Percentiles rank a stretch among this genome's conserved stretches.
These are phyloP conservation scores for Apodospora peruviana DNA, from an alignment of 495 filamentous ascomycete species.

Conservation along the genomic window DNA sequence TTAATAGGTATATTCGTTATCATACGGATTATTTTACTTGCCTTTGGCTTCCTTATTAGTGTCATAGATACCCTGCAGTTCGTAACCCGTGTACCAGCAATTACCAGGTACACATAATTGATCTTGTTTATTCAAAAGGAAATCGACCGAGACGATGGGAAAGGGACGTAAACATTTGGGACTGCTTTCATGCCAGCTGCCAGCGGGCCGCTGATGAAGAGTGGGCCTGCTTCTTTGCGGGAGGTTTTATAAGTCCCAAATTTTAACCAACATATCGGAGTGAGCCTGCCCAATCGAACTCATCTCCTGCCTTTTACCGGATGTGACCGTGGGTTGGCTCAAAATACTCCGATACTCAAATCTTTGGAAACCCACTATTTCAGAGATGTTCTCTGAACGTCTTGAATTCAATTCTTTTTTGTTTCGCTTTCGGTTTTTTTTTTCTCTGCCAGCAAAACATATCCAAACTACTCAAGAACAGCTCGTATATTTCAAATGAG, in stretches of 20 bases:
- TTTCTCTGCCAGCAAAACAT: not conserved
- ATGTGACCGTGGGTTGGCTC: constrained; percentile 36
- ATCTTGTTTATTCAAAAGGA: too few relatives aligned
- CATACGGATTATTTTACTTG: too few relatives aligned
- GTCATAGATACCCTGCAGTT: too few relatives aligned
- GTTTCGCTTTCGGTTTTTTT: constrained; percentile 9
- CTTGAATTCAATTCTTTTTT: constrained; percentile 30
- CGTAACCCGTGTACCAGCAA: too few relatives aligned
- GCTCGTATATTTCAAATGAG: not conserved
- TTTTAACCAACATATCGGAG: constrained; percentile 4
- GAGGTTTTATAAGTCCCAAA: constrained; percentile 12
- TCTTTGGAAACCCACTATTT: constrained; percentile 26
- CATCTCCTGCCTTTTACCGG: constrained; percentile 38
- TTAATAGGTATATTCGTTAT: too few relatives aligned
- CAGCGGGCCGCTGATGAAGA: too few relatives aligned
- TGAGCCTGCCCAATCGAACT: constrained; percentile 33
- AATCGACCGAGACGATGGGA: too few relatives aligned
- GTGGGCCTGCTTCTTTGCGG: too few relatives aligned
- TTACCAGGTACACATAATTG: too few relatives aligned
- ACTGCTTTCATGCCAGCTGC: too few relatives aligned
- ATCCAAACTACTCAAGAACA: not conserved
- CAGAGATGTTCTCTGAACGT: constrained; percentile 14
- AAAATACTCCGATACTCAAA: constrained; percentile 29
- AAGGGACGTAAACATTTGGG: too few relatives aligned
- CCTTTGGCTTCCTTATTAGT: too few relatives aligned